Conservation (phyloP, 1,284 basidiomycete genomes). For the Xerocomus amazonicus region DNA sequence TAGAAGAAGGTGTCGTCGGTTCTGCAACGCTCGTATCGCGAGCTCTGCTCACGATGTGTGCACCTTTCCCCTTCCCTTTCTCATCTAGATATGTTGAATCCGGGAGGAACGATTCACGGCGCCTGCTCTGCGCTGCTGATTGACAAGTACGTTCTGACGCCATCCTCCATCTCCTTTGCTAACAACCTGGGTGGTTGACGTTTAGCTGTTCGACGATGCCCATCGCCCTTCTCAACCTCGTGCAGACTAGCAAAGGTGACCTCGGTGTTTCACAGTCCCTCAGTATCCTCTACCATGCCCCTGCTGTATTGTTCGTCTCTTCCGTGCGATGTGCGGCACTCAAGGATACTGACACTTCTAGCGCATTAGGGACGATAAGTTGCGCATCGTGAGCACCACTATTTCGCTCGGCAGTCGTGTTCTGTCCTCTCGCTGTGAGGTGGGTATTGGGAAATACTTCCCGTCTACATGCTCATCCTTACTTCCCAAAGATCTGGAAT, state of each 20-base stretch:
- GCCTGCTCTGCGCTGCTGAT: constrained; percentile 46
- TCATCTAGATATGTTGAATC: constrained; percentile 47
- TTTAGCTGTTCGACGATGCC: constrained; percentile 36
- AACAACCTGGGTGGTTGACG: background rate
- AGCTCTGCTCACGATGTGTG: too few species aligned
- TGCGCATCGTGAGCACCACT: constrained; percentile 31
- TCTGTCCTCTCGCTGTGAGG: constrained; percentile 30
- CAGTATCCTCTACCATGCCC: constrained; percentile 38
- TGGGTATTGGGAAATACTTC: constrained; percentile 1
- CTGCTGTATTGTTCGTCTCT: constrained; percentile 35
- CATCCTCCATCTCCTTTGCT: background rate
- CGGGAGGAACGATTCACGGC: constrained; percentile 40
- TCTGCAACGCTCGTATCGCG: background rate
- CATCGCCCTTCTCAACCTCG: constrained; percentile 29
- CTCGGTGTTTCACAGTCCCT: constrained; percentile 40
- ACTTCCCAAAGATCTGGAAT: constrained; percentile 36
- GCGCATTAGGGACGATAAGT: constrained; percentile 26
- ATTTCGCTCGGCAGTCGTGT: constrained; percentile 25
- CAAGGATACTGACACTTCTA: background rate
- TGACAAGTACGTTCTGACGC: constrained; percentile 38
- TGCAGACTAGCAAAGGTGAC: constrained; percentile 18
- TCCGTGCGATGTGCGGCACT: background rate
- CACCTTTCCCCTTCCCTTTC: background rate
- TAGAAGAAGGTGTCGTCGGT: constrained; percentile 38
- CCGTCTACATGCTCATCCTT: background rate